phyloP scores from a whole-genome alignment of 208 protist species.

The Trypanosoma boissoni region DNA sequence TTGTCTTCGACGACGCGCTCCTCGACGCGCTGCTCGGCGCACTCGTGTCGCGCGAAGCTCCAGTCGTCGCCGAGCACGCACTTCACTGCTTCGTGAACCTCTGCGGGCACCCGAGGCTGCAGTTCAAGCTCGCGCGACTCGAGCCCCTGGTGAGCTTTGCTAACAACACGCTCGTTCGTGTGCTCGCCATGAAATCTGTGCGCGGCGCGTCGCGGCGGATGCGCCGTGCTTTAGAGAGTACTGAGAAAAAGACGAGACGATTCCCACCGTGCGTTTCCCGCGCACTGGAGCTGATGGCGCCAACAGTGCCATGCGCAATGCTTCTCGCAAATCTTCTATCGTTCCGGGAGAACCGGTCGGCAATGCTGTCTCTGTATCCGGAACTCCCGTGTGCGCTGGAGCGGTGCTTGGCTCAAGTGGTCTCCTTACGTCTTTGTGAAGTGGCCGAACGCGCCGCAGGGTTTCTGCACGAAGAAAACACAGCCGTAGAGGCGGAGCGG shows the following conservation, averaged over 20 bases:
- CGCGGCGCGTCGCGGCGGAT: constrained; percentile 1
- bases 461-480: constrained; percentile 21
- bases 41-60: constrained; percentile 4
- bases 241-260: background rate
- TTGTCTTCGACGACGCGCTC: constrained; percentile 20
- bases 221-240: background rate
- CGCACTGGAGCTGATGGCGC: constrained; percentile 5
- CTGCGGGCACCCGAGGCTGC: constrained; percentile 19
- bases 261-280: background rate
- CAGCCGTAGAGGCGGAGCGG: background rate
- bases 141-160: constrained; percentile 13
- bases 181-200: constrained; percentile 4
- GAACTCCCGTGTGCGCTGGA: constrained; percentile 12
- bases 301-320: constrained; percentile 11
- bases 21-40: constrained; percentile 18
- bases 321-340: constrained; percentile 24
- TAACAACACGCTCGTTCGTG: constrained; percentile 10
- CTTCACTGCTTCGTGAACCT: constrained; percentile 21
- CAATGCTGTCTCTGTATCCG: constrained; percentile 10
- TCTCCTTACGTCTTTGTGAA: constrained; percentile 15
- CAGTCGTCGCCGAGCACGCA: constrained; percentile 2
- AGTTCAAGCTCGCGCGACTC: constrained; percentile 23
- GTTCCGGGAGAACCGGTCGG: constrained; percentile 19
- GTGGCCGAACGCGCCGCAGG: constrained; percentile 8
- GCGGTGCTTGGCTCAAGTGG: constrained; percentile 12